Base-by-base conservation (phyloP, 176 grass and related monocot genomes). In the Triticum urartu region DNA sequence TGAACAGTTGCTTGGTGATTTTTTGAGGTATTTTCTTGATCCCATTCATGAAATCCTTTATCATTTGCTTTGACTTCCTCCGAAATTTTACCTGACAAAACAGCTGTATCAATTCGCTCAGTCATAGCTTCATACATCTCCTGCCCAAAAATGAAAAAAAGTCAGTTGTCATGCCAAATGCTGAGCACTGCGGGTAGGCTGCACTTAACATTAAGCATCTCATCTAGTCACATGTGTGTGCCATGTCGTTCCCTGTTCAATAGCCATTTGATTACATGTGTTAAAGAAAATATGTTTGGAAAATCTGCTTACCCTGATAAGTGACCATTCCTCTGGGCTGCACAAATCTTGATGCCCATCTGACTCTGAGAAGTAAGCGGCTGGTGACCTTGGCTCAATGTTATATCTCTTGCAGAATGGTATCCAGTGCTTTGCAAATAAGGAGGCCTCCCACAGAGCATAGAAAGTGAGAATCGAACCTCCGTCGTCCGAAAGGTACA, bases 391-490 rank as follows among this genome's bases (percentile, higher is more conserved):
- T 28, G 93, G 91, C 34, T 95, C 77, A 25, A 90, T 78, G 15
- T 87, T 91, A 40, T 83, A 87, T 60, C 66, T 93, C 48, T 52
- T 94, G 82, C 95, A 93, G 64, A 91, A 94, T 61, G 92, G 95
- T 28, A 97, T 66, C 92, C 95, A 97, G 33, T 39, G 33, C 79
- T 91, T 91, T 6, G 91, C 89, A 56, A 95, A 93, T 6, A n/a
- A 6, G 24, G 95, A 91, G 4, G 93, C 81, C 70, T 98, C 95
- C 81, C 86, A 90, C 5, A 93, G 43, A 34, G 87, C 93, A 32
- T 98, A 93, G 85, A 98, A 98, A 20, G 91, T 93, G 54, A 98
- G 84, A 25, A 91, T 42, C 0, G 95, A 97, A 70, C 95, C 89
- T 8, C 82, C 89, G 0, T 97, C 95, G 6, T 97, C 95, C 2